Conservation (phyloP, 805 yeast species). For the Ogataea minuta region DNA sequence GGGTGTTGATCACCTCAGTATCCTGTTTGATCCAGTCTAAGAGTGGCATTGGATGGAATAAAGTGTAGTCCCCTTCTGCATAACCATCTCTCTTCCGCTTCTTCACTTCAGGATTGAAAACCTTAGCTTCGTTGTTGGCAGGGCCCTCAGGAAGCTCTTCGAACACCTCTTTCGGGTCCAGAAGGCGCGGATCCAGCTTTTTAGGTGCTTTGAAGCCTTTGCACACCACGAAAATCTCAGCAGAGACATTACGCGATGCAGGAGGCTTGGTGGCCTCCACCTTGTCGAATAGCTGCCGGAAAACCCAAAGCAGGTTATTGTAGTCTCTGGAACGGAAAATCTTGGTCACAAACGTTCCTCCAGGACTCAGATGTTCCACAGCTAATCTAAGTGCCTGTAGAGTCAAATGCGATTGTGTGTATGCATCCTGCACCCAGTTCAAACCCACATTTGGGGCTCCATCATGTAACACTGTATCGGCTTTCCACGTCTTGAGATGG, state of each 20-base stretch:
- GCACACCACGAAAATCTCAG: slow-evolving; percentile 97
- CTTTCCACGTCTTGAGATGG: slow-evolving; percentile 98
- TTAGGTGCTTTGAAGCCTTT: slow-evolving; percentile 95
- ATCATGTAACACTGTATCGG: slow-evolving; percentile 96
- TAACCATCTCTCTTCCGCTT: slow-evolving; percentile 93
- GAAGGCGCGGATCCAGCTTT: slow-evolving; percentile 84
- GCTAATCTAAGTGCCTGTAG: slow-evolving; percentile 92
- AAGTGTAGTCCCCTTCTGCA: slow-evolving; percentile 84
- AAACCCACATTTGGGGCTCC: slow-evolving; percentile 99
- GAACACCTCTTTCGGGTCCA: slow-evolving; percentile 91
- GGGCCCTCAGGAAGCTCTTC: slow-evolving; percentile 81
- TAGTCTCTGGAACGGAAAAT: slow-evolving; percentile 98
- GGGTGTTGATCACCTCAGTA: slow-evolving; percentile 78
- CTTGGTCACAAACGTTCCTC: slow-evolving; percentile 95
- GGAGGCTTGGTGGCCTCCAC: slow-evolving; percentile 99
- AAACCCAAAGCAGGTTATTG: slow-evolving; percentile 95
- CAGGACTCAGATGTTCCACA: slow-evolving; percentile 83
- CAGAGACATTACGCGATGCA: slow-evolving; percentile 97
- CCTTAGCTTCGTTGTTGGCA: slow-evolving; percentile 83
- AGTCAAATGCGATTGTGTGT: slow-evolving; percentile 94
- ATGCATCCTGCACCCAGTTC: slow-evolving; percentile 99
- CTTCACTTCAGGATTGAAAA: slow-evolving; percentile 91
- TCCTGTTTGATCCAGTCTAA: slow-evolving; percentile 72
- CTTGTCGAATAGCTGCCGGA: slow-evolving; percentile 90
- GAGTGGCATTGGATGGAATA: slow-evolving; percentile 68